Conservation (phyloP, 371 early-diverging fungal genomes). For the Parasitella parasitica region DNA sequence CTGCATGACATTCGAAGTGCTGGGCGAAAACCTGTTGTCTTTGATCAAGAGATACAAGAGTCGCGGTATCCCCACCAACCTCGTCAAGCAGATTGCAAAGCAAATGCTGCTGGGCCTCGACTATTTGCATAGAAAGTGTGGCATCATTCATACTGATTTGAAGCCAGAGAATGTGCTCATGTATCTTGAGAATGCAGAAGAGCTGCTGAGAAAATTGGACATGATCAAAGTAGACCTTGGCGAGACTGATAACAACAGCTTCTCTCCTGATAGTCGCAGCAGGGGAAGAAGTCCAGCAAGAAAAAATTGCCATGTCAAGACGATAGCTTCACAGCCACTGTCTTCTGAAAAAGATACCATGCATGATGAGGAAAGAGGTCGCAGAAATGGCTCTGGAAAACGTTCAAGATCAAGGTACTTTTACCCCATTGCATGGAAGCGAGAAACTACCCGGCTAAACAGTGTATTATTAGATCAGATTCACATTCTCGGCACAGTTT, state of each 20-base stretch:
- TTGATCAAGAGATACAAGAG: slow-evolving; percentile 76
- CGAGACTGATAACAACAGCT: neutral
- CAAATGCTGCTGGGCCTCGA: slow-evolving; percentile 91
- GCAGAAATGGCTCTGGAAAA: slow-evolving; percentile 8
- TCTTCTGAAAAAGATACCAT: slow-evolving; percentile 13
- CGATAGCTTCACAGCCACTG: slow-evolving; percentile 41
- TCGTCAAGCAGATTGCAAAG: slow-evolving; percentile 87
- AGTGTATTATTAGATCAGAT: slow-evolving; percentile 1
- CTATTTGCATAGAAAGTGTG: slow-evolving; percentile 91
- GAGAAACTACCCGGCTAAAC: too few relatives aligned
- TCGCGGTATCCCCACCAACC: slow-evolving; percentile 81
- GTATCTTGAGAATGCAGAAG: slow-evolving; percentile 85
- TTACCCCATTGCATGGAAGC: too few relatives aligned
- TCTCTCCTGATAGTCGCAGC: slow-evolving; percentile 8
- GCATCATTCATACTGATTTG: slow-evolving; percentile 97
- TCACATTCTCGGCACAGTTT: neutral
- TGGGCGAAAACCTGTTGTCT: slow-evolving; percentile 92
- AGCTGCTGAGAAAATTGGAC: slow-evolving; percentile 44
- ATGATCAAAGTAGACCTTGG: neutral
- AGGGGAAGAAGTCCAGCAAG: slow-evolving; percentile 36
- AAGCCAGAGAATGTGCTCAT: slow-evolving; percentile 97
- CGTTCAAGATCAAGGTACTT: slow-evolving; percentile 17
- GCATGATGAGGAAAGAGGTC: slow-evolving; percentile 11
- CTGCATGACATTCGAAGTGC: slow-evolving; percentile 96
- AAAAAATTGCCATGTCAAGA: slow-evolving; percentile 27